These are phyloP conservation scores for Phialophora chinensis DNA, from an alignment of 2,329 filamentous ascomycete genomes.

Conservation along the genomic window DNA sequence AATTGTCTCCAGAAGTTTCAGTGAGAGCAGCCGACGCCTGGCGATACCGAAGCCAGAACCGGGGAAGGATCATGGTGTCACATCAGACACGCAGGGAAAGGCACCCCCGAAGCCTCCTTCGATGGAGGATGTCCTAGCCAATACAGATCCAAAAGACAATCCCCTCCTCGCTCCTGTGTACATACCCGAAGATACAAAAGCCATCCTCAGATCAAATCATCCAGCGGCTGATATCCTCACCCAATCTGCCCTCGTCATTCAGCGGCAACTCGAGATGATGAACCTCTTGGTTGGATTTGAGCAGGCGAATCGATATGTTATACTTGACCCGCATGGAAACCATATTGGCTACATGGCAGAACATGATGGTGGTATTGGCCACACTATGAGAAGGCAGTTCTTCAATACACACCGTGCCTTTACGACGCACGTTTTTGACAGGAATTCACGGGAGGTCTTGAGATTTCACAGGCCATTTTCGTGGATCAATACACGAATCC, in stretches of 20 bases:
- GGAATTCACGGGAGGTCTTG: slow-evolving; percentile 64
- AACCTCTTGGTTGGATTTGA: slow-evolving; percentile 70
- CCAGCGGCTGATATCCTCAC: slow-evolving; percentile 63
- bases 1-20: slow-evolving; percentile 18
- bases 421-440: slow-evolving; percentile 69
- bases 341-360: slow-evolving; percentile 70
- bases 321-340: slow-evolving; percentile 67
- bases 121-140: slow-evolving; percentile 46
- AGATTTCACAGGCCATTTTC: slow-evolving; percentile 68
- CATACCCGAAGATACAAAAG: slow-evolving; percentile 66
- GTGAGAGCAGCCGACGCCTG: not conserved
- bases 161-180: slow-evolving; percentile 65
- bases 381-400: slow-evolving; percentile 63
- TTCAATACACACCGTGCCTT: slow-evolving; percentile 68
- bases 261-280: slow-evolving; percentile 69
- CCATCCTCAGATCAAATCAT: slow-evolving; percentile 63
- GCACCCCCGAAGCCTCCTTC: slow-evolving; percentile 49
- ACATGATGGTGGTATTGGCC: slow-evolving; percentile 64
- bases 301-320: slow-evolving; percentile 70
- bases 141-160: slow-evolving; percentile 54
- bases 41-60: not conserved
- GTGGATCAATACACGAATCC: slow-evolving; percentile 66
- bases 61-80: slow-evolving; percentile 25
- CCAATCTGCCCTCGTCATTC: slow-evolving; percentile 67
- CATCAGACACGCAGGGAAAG: slow-evolving; percentile 7